Evolutionary conservation across 768 basidiomycete species (phyloP).

Genomic region (Arthromyces matolae): DNA sequence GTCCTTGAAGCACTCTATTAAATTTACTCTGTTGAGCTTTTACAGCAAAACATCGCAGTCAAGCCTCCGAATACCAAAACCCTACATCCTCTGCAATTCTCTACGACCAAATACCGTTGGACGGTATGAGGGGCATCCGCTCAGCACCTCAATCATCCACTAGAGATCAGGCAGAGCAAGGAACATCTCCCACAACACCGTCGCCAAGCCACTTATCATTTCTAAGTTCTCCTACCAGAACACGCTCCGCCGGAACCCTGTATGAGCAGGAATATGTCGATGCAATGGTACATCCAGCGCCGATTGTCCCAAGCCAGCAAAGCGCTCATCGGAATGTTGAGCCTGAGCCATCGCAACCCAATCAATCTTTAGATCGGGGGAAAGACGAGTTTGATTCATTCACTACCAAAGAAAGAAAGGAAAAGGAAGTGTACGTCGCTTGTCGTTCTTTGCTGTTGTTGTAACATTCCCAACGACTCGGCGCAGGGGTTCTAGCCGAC

Average conservation of each 20-base stretch:
- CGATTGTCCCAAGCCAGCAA: no score
- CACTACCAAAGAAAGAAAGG: constrained; percentile 29
- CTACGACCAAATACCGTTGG: constrained; percentile 50
- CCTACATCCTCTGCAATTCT: constrained; percentile 68
- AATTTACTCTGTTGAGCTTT: constrained; percentile 14
- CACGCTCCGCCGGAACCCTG: constrained; percentile 51
- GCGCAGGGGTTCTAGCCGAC: constrained; percentile 32
- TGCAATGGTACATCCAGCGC: constrained; percentile 8
- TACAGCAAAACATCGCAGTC: neutral
- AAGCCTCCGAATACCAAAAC: constrained; percentile 52
- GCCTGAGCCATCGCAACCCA: neutral
- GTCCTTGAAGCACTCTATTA: constrained; percentile 14
- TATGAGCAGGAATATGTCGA: constrained; percentile 37
- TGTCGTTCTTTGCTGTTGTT: neutral
- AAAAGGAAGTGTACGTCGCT: constrained; percentile 29
- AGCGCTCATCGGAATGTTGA: neutral
- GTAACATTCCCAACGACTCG: constrained; percentile 2
- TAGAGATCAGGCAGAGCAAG: constrained; percentile 21
- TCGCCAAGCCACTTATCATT: constrained; percentile 26
- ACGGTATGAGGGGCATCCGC: constrained; percentile 48
- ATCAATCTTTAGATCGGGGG: neutral
- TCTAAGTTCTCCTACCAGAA: constrained; percentile 48
- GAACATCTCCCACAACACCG: constrained; percentile 21
- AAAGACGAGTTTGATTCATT: constrained; percentile 15
- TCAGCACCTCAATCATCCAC: constrained; percentile 49